These are phyloP conservation scores for Macrophomina tecta DNA, from an alignment of 2,329 filamentous ascomycete genomes.

Conservation along the genomic window DNA sequence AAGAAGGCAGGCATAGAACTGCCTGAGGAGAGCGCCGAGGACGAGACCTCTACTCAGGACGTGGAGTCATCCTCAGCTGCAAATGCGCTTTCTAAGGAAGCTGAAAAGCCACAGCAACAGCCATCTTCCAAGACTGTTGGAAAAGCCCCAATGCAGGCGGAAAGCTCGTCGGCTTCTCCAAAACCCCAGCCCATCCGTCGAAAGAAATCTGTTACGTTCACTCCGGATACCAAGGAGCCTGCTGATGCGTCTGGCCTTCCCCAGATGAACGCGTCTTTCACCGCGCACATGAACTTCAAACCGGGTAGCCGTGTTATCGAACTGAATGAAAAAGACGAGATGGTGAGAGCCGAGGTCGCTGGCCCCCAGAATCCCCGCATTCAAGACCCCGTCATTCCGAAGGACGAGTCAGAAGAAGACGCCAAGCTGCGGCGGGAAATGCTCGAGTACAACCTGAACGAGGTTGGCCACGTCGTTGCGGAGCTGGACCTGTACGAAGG, in stretches of 20 bases:
- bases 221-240: conserved; percentile 17
- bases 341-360: conserved; percentile 36
- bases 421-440: conserved; percentile 82
- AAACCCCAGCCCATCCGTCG: not conserved
- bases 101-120: not conserved
- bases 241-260: not conserved
- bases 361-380: conserved; percentile 43
- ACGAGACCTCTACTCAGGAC: not conserved
- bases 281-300: conserved; percentile 35
- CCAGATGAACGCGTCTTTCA: conserved; percentile 22
- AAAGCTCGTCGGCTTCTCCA: not conserved
- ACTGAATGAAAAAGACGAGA: conserved; percentile 51
- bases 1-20: conserved; percentile 72
- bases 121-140: not conserved
- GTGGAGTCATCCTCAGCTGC: not conserved
- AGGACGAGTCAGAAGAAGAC: conserved; percentile 80
- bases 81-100: not conserved
- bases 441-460: conserved; percentile 85
- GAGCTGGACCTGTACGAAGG: conserved; percentile 83
- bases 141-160: not conserved
- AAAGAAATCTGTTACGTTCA: conserved; percentile 12
- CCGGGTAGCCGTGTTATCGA: conserved; percentile 49
- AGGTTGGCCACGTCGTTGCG: conserved; percentile 90
- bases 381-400: conserved; percentile 65
- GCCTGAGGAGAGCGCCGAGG: not conserved